A percentile compares a stretch with the other conserved stretches of the same genome.
These are phyloP conservation scores for Metschnikowia reukaufii DNA, from an alignment of 805 yeast genomes.

Conservation along the genomic window DNA sequence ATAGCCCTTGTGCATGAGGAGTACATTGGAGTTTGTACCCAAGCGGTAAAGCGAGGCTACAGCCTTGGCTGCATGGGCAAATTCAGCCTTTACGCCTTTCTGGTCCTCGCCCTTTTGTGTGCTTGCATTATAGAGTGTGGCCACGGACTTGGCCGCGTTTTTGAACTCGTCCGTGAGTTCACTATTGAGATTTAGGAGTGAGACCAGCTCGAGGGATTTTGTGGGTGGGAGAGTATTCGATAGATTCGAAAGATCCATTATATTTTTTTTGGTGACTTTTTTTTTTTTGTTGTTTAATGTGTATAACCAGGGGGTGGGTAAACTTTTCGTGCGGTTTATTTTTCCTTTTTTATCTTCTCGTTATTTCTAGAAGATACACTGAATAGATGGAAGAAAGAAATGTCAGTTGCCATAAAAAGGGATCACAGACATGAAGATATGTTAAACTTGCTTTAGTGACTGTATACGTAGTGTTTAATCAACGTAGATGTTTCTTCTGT, in stretches of 20 bases:
- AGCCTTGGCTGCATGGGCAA: constrained; percentile 43
- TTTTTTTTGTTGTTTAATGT: neutral
- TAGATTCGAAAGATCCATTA: constrained; percentile 65
- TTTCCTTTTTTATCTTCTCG: too few relatives aligned
- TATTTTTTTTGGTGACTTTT: constrained; percentile 43
- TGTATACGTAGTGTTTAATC: too few relatives aligned
- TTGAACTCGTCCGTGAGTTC: constrained; percentile 65
- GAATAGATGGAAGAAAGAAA: too few relatives aligned
- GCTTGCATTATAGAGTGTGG: constrained; percentile 42
- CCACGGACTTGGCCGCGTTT: constrained; percentile 69
- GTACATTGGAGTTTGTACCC: constrained; percentile 51
- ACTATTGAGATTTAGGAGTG: constrained; percentile 47
- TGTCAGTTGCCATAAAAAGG: too few relatives aligned
- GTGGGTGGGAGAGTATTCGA: constrained; percentile 57
- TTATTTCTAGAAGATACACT: too few relatives aligned
- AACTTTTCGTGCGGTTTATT: too few relatives aligned
- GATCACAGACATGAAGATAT: too few relatives aligned
- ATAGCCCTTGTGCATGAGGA: constrained; percentile 57
- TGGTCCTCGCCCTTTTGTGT: neutral
- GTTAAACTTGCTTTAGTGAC: too few relatives aligned
- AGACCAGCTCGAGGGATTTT: constrained; percentile 45
- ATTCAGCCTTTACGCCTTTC: constrained; percentile 23
- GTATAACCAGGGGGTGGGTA: neutral
- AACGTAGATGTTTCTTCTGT: too few relatives aligned
- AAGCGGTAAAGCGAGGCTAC: constrained; percentile 57